These are phyloP conservation scores for Curvularia hawaiiensis DNA, from an alignment of 2,329 filamentous ascomycete species.

Conservation along the genomic window DNA sequence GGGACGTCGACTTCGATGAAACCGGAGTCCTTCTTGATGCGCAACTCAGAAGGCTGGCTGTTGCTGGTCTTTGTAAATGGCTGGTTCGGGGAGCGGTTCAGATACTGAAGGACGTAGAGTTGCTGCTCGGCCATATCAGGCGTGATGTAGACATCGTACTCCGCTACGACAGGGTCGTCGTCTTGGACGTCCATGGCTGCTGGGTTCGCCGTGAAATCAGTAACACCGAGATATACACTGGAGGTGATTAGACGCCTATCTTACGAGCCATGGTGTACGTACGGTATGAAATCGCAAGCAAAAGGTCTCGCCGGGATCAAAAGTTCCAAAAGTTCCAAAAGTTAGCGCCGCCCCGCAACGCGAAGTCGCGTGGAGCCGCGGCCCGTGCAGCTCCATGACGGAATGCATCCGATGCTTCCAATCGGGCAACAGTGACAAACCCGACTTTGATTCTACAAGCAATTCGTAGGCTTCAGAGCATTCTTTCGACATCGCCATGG, in stretches of 20 bases:
- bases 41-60: slow-evolving; percentile 70
- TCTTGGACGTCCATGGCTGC: slow-evolving; percentile 43
- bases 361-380: slow-evolving; percentile 24
- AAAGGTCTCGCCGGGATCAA: slow-evolving; percentile 17
- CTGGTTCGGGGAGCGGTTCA: slow-evolving; percentile 71
- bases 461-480: slow-evolving; percentile 19
- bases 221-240: neutral
- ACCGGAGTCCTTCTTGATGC: slow-evolving; percentile 80
- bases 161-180: slow-evolving; percentile 56
- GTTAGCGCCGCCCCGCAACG: slow-evolving; percentile 29
- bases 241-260: slow-evolving; percentile 13
- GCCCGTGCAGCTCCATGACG: slow-evolving; percentile 33
- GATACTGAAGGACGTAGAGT: slow-evolving; percentile 83
- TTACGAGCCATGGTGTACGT: slow-evolving; percentile 36
- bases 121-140: slow-evolving; percentile 63
- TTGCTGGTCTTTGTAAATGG: slow-evolving; percentile 62
- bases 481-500: slow-evolving; percentile 62
- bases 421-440: slow-evolving; percentile 8
- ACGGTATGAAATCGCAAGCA: slow-evolving; percentile 6
- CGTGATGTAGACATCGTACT: slow-evolving; percentile 87
- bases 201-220: slow-evolving; percentile 16
- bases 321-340: slow-evolving; percentile 26
- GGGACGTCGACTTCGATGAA: slow-evolving; percentile 94
- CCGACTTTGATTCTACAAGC: neutral
- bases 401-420: slow-evolving; percentile 34